These are phyloP conservation scores for Cercophora newfieldiana DNA, from an alignment of 495 filamentous ascomycete genomes.

Conservation along the genomic window DNA sequence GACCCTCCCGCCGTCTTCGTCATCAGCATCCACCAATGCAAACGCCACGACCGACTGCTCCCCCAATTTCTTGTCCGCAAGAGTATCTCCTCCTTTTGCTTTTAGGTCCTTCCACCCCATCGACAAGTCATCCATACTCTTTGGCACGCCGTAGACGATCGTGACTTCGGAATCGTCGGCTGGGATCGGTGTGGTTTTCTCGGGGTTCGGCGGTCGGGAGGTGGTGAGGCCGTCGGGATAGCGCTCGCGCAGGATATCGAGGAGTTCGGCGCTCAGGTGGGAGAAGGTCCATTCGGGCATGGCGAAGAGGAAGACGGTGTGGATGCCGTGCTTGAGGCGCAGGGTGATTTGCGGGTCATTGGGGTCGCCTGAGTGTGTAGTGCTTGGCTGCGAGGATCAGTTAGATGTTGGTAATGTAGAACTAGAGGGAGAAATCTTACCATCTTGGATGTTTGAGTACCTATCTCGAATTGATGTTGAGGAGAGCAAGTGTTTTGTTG, in stretches of 20 bases:
- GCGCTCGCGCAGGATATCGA: slow-evolving; percentile 52
- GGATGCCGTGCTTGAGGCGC: slow-evolving; percentile 75
- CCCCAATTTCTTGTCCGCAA: slow-evolving; percentile 41
- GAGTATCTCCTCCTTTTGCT: slow-evolving; percentile 37
- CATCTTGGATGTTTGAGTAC: not conserved
- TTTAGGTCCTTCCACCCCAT: slow-evolving; percentile 45
- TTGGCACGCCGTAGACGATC: slow-evolving; percentile 43
- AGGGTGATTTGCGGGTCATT: slow-evolving; percentile 59
- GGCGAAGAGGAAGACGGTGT: slow-evolving; percentile 73
- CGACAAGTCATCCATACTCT: slow-evolving; percentile 31
- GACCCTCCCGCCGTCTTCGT: slow-evolving; percentile 52
- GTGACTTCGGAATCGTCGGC: slow-evolving; percentile 37
- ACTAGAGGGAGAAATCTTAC: not conserved
- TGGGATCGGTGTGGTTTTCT: slow-evolving; percentile 32
- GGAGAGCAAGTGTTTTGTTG: no score
- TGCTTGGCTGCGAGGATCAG: not conserved
- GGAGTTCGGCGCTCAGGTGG: slow-evolving; percentile 62
- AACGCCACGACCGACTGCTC: slow-evolving; percentile 72
- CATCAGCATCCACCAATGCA: slow-evolving; percentile 52
- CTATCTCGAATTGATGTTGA: no score
- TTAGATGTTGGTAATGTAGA: not conserved
- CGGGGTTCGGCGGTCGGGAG: not conserved
- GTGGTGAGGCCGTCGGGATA: slow-evolving; percentile 47
- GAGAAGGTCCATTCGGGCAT: slow-evolving; percentile 60
- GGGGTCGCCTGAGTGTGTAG: no score